A percentile compares a stretch with the other conserved stretches of the same genome.
Conservation (phyloP, 1,284 basidiomycete species). For the Cryptococcus amylolentus region DNA sequence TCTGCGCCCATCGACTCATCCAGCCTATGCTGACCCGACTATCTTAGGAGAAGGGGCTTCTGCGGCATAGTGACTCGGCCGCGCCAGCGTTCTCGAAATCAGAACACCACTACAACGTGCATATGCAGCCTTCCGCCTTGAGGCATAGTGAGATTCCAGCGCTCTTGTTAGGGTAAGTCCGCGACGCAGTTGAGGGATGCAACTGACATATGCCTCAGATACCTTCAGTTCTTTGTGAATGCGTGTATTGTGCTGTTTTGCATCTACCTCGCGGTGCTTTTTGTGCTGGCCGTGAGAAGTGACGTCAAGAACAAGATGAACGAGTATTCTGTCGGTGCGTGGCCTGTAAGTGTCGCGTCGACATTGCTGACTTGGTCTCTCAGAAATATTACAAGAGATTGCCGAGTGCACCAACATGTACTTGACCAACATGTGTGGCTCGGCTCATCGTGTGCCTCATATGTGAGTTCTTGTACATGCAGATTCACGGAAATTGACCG, state of each 20-base stretch:
- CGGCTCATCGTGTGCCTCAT: conserved; percentile 65
- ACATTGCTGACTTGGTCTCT: not conserved
- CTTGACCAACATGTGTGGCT: conserved; percentile 76
- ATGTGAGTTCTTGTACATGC: conserved; percentile 53
- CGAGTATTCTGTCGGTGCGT: conserved; percentile 80
- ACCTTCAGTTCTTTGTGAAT: conserved; percentile 93
- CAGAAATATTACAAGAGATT: conserved; percentile 86
- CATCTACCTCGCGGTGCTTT: conserved; percentile 77
- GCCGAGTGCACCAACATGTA: conserved; percentile 73
- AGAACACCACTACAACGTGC: conserved; percentile 42
- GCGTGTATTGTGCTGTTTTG: conserved; percentile 77
- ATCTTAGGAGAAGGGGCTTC: conserved; percentile 1
- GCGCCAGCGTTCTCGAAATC: conserved; percentile 17
- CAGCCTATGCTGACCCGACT: not conserved
- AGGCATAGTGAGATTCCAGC: conserved; percentile 50
- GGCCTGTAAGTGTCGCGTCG: not conserved
- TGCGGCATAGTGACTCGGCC: conserved; percentile 14
- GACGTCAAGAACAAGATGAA: conserved; percentile 86
- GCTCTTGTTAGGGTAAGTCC: conserved; percentile 70
- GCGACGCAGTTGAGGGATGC: conserved; percentile 12
- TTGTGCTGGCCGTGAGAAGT: conserved; percentile 81
- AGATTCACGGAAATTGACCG: not conserved
- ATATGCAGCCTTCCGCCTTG: conserved; percentile 37
- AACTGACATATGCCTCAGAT: conserved; percentile 54
- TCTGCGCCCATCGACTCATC: not conserved